These are phyloP conservation scores for Alternaria sp. DNA, from an alignment of 2,329 filamentous ascomycete species.

Conservation along the genomic window DNA sequence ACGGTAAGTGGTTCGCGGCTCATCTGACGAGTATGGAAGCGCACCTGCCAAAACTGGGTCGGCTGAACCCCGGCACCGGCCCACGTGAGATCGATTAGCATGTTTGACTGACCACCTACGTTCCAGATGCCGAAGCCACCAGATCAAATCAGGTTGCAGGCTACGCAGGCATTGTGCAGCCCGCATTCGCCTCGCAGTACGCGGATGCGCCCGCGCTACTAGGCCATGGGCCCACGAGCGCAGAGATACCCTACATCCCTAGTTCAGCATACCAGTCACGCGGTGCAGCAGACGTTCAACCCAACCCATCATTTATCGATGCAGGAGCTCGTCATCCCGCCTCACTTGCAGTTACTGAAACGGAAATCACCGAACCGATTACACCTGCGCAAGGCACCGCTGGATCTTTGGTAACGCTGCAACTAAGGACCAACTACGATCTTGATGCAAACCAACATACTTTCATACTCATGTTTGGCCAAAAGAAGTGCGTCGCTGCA, in stretches of 20 bases:
- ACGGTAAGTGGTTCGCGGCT: constrained; percentile 71
- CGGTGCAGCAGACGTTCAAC: constrained; percentile 51
- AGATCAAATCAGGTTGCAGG: constrained; percentile 66
- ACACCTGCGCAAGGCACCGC: constrained; percentile 71
- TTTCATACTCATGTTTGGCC: constrained; percentile 78
- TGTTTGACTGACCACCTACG: constrained; percentile 57
- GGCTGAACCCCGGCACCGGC: constrained; percentile 45
- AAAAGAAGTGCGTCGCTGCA: constrained; percentile 73
- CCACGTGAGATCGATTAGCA: constrained; percentile 51
- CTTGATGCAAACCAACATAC: constrained; percentile 65
- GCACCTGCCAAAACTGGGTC: constrained; percentile 50
- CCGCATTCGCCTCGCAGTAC: constrained; percentile 60
- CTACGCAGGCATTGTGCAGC: constrained; percentile 59
- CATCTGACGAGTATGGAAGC: constrained; percentile 51
- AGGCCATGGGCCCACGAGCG: constrained; percentile 58
- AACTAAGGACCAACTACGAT: constrained; percentile 78
- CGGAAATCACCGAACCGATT: constrained; percentile 69
- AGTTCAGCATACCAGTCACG: constrained; percentile 61
- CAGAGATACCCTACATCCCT: constrained; percentile 57
- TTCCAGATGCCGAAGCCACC: constrained; percentile 66
- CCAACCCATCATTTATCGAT: constrained; percentile 64
- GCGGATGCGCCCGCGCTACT: constrained; percentile 59
- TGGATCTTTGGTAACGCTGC: constrained; percentile 76
- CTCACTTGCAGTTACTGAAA: constrained; percentile 56
- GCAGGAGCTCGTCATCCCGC: constrained; percentile 64